phyloP scores from a whole-genome alignment of 306 rosid genomes.

The Prunus padus region DNA sequence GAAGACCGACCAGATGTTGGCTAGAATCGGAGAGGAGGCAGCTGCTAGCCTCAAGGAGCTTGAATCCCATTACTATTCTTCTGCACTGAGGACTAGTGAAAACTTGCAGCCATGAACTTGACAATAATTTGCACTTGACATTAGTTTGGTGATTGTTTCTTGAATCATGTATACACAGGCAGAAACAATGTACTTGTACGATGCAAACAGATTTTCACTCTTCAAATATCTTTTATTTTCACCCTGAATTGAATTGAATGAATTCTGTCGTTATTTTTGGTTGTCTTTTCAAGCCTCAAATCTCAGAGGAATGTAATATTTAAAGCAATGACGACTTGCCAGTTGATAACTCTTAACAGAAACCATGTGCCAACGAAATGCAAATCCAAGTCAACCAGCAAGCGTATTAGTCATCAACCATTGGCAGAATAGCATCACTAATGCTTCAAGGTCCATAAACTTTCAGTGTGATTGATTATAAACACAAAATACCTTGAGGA shows the following conservation, averaged over 20 bases:
- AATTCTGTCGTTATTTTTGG: no score
- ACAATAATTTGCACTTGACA: background rate
- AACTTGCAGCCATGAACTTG: conserved; percentile 9
- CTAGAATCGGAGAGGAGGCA: conserved; percentile 81
- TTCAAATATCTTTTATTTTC: background rate
- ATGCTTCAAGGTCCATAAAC: background rate
- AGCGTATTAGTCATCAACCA: background rate
- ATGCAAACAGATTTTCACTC: background rate
- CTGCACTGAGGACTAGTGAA: conserved; percentile 39
- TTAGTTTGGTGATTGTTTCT: background rate
- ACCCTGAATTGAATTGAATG: no score
- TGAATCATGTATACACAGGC: background rate
- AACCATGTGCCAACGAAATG: background rate
- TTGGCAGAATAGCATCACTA: background rate
- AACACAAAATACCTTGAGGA: no score
- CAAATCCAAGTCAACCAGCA: background rate
- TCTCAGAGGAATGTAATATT: background rate
- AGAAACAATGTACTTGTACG: background rate
- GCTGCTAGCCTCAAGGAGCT: conserved; percentile 83
- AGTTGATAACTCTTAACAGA: background rate
- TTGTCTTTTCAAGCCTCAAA: no score
- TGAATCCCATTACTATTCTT: conserved; percentile 76
- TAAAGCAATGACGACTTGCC: no score
- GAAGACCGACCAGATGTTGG: conserved; percentile 57
- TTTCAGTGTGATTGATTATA: no score